A percentile compares a stretch with the other conserved stretches of the same genome.
These are phyloP conservation scores for Mikania micrantha DNA, from an alignment of 129 eudicot species.

Conservation along the genomic window DNA sequence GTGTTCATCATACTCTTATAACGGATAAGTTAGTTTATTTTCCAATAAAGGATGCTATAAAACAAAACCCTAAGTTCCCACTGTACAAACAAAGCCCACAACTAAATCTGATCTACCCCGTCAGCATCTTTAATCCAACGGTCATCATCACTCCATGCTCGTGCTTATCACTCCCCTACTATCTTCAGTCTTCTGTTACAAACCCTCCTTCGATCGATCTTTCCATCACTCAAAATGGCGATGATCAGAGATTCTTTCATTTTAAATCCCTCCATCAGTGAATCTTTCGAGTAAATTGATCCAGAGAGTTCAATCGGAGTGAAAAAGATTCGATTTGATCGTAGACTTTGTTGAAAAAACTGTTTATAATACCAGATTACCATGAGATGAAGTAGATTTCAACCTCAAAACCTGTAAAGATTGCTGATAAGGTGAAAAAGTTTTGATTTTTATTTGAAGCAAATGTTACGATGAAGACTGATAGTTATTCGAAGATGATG, in stretches of 20 bases:
- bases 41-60: conserved; percentile 20
- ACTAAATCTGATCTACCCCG: conserved; percentile 43
- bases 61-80: conserved; percentile 41
- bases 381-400: conserved; percentile 6
- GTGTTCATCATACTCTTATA: background rate
- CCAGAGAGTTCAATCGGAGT: background rate
- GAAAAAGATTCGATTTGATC: background rate
- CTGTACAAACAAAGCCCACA: conserved; percentile 40
- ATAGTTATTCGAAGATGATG: conserved; percentile 64
- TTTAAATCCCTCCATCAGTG: background rate
- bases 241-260: conserved; percentile 5
- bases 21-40: conserved; percentile 20
- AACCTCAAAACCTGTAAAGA: conserved; percentile 1
- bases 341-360: background rate
- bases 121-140: conserved; percentile 52
- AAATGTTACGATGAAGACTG: conserved; percentile 44
- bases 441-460: conserved; percentile 20
- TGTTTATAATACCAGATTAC: conserved; percentile 2
- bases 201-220: conserved; percentile 14
- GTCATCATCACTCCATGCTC: conserved; percentile 24
- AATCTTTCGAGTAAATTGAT: background rate
- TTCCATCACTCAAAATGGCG: conserved; percentile 33
- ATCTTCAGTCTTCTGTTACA: conserved; percentile 20
- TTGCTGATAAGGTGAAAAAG: conserved; percentile 11
- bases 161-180: conserved; percentile 49